phyloP scores from a whole-genome alignment of 78 protist species.

The Carpediemonas membranifera region DNA sequence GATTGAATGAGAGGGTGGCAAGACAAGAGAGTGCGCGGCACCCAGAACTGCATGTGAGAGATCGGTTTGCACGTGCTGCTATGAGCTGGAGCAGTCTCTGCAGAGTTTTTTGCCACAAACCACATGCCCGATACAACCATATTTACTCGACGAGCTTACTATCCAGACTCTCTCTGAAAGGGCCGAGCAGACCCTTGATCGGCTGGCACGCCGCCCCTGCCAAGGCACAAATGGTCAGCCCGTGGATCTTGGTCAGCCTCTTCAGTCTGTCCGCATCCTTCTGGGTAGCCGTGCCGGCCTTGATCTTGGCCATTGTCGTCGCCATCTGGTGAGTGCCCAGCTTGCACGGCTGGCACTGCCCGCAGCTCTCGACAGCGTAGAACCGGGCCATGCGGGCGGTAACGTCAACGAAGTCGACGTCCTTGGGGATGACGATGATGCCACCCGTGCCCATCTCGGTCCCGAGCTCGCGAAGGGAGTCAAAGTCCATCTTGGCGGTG shows the following conservation, averaged over 20 bases:
- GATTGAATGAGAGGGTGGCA: too few species aligned
- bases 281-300: neutral
- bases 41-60: too few species aligned
- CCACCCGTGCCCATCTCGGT: conserved; percentile 92
- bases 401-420: conserved; percentile 58
- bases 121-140: too few species aligned
- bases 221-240: conserved; percentile 95
- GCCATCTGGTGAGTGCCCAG: conserved; percentile 76
- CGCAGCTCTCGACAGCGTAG: conserved; percentile 93
- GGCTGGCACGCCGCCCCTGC: conserved; percentile 73
- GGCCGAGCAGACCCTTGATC: too few species aligned
- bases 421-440: conserved; percentile 85
- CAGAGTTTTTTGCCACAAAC: too few species aligned
- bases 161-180: too few species aligned
- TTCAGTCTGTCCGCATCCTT: conserved; percentile 65
- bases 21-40: too few species aligned
- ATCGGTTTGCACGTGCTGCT: too few species aligned
- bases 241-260: conserved; percentile 68
- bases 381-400: too few species aligned
- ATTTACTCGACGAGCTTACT: too few species aligned
- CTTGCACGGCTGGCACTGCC: conserved; percentile 97
- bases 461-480: conserved; percentile 19
- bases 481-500: conserved; percentile 38
- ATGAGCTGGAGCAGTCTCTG: too few species aligned
- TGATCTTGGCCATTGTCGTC: neutral